Percentiles rank a stretch among this genome's conserved stretches.
These are phyloP conservation scores for Diaporthe sp. DNA, from an alignment of 2,329 filamentous ascomycete genomes.

Conservation along the genomic window DNA sequence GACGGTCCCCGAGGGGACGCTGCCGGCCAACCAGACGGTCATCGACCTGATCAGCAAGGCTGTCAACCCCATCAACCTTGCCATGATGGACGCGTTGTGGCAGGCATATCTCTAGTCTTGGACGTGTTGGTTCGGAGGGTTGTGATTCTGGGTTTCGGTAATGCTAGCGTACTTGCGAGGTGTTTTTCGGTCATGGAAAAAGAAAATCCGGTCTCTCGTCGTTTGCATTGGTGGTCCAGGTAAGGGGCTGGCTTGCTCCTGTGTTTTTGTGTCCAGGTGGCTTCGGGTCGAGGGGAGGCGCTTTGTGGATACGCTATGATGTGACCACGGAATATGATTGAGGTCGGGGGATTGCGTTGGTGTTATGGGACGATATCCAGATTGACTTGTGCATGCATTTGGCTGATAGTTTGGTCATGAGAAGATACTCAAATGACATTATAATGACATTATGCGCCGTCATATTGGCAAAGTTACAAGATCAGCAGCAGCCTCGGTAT, in stretches of 20 bases:
- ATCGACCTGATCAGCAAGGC: conserved; percentile 95
- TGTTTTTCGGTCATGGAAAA: conserved; percentile 22
- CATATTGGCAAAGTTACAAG: neutral
- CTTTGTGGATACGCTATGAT: conserved; percentile 8
- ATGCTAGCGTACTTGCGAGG: neutral
- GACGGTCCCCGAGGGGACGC: conserved; percentile 80
- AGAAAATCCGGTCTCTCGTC: neutral
- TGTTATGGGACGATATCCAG: conserved; percentile 30
- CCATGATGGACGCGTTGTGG: conserved; percentile 92
- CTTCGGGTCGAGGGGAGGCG: neutral
- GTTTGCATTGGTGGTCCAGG: neutral
- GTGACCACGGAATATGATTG: neutral
- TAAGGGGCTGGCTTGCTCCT: neutral
- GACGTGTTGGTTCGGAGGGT: neutral
- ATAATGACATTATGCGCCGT: neutral
- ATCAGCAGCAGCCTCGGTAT: neutral
- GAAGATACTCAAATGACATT: neutral
- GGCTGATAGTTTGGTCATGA: neutral
- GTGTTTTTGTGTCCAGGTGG: neutral
- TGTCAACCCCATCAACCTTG: conserved; percentile 91
- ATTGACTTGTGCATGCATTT: neutral
- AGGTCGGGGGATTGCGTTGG: conserved; percentile 3
- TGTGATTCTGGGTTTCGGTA: conserved; percentile 6
- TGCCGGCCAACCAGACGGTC: conserved; percentile 96
- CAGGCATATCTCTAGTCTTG: conserved; percentile 86